Base-by-base conservation (phyloP, 768 basidiomycete species). In the Cyclocybe cylindracea region DNA sequence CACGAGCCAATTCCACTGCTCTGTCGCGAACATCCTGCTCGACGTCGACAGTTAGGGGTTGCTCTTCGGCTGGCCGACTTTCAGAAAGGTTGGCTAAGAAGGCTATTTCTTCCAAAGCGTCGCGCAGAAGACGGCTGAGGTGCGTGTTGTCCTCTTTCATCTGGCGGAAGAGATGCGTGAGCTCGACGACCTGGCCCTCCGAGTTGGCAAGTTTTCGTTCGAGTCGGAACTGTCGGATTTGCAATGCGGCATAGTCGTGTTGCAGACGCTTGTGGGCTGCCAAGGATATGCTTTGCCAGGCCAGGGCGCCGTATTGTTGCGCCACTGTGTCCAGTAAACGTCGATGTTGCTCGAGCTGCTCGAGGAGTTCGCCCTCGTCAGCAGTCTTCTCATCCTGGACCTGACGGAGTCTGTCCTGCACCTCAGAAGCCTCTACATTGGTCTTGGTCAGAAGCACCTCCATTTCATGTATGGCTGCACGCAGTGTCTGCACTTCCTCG, bases 121-220 rank as follows among this genome's bases (percentile, higher is more conserved):
- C 71, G 5, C 50, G 57, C 5, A 79, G 61, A 32, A 67, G 61
- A n/a, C 60, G 50, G 7, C 56, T 42, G 16, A 89, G 70, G 6
- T 80, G 59, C 9, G 54, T 53, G 55, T 79, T 87, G 45, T 82
- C 74, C 10, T 84, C 80, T 41, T 78, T 78, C 24, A 71, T 67
- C 24, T 82, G 78, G 19, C 85, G 83, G 58, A 87, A 73, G 38
- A 90, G 76, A 53, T 80, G 70, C 1, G 82, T 82, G 7, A 91
- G 69, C 54, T 89, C 87, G 10, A 71, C 65, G 16, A 87, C 84
- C 61, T 90, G 87, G 13, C 69, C 82, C 49, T 89, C 84, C 4
- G 86, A 74, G 59, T 86, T 87, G 37, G 80, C 81, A 10, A 89
- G 71, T 64, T 85, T 88, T 53, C 88, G 82, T 58, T 87, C 82